Evolutionary conservation across 306 rosid species (phyloP).

Genomic region (Sophora flavescens): DNA sequence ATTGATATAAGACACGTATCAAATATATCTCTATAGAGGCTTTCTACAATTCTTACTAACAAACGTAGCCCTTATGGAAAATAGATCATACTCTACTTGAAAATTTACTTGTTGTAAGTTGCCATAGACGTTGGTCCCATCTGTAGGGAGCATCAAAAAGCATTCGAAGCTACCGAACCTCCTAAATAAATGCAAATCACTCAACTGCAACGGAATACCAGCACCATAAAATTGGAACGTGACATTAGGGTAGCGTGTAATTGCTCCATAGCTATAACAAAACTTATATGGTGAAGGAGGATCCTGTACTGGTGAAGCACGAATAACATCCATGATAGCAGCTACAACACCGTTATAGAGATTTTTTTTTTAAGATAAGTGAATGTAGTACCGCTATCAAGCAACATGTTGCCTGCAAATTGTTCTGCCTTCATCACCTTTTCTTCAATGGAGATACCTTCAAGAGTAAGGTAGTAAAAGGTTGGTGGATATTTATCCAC

Average conservation of each 20-base stretch:
- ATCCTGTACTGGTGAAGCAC: background rate
- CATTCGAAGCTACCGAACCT: background rate
- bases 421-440: background rate
- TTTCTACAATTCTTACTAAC: background rate
- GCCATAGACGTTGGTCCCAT: background rate
- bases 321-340: background rate
- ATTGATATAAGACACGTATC: too few species aligned
- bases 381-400: conserved; percentile 1
- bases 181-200: background rate
- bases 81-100: conserved; percentile 5
- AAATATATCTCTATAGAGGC: too few species aligned
- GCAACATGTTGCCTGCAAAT: background rate
- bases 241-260: background rate
- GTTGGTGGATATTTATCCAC: too few species aligned
- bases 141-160: background rate
- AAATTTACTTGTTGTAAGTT: background rate
- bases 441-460: conserved; percentile 19
- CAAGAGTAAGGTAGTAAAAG: conserved; percentile 12
- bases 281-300: background rate
- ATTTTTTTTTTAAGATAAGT: background rate
- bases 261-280: background rate
- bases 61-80: conserved; percentile 4
- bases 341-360: background rate
- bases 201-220: background rate
- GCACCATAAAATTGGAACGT: conserved; percentile 25